Percentiles rank a stretch among this genome's conserved stretches.
phyloP scores from a whole-genome alignment of 495 filamentous ascomycete species.

The Penicillium riverlandense region DNA sequence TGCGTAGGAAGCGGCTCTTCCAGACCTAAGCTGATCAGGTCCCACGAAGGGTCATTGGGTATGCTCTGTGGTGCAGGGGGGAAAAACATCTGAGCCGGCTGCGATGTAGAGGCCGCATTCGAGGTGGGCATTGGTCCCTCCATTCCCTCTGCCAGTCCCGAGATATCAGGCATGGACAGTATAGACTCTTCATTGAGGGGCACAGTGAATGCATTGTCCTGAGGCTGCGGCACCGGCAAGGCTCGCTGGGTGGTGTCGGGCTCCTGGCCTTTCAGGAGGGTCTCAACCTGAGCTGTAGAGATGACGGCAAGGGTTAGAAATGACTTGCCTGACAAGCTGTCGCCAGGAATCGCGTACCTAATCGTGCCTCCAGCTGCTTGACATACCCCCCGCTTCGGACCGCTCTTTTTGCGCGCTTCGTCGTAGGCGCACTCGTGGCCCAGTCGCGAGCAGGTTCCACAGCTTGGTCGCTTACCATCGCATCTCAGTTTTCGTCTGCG shows the following conservation, averaged over 20 bases:
- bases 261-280: constrained; percentile 65
- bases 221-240: constrained; percentile 9
- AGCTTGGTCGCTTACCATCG: constrained; percentile 68
- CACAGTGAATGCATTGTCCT: constrained; percentile 16
- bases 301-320: constrained; percentile 9
- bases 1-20: constrained; percentile 86
- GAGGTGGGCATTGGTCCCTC: constrained; percentile 14
- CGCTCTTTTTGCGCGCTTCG: constrained; percentile 94
- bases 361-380: constrained; percentile 88
- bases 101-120: constrained; percentile 19
- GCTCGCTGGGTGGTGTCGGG: constrained; percentile 13
- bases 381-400: constrained; percentile 97
- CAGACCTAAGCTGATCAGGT: constrained; percentile 88
- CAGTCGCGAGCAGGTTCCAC: constrained; percentile 83
- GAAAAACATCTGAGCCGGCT: constrained; percentile 12
- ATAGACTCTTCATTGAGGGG: constrained; percentile 17
- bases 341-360: constrained; percentile 51
- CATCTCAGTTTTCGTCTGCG: constrained; percentile 86
- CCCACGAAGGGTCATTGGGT: constrained; percentile 59
- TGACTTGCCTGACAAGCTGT: not conserved
- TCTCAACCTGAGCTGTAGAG: constrained; percentile 83
- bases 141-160: constrained; percentile 14
- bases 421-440: constrained; percentile 92
- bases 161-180: constrained; percentile 18
- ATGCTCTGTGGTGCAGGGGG: constrained; percentile 8